Evolutionary conservation across 2,329 filamentous ascomycete species (phyloP).

Genomic region (Fusarium staphyleae): DNA sequence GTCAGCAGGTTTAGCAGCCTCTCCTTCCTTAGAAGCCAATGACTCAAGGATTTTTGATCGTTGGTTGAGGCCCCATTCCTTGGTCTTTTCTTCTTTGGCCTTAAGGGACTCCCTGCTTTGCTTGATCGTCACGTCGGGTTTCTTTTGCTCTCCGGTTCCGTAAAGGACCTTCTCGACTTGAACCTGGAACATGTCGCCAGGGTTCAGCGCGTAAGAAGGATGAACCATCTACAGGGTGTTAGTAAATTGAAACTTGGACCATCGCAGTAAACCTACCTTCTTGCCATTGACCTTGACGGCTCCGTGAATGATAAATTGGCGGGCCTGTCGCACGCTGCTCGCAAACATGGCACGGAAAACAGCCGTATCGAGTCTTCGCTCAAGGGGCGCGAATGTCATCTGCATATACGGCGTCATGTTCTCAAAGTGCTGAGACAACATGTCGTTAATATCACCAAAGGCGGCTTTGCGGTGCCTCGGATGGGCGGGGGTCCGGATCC

Average conservation of each 20-base stretch:
- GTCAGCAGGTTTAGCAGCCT: conserved; percentile 29
- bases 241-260: not conserved
- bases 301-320: conserved; percentile 93
- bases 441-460: conserved; percentile 45
- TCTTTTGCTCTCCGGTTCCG: conserved; percentile 80
- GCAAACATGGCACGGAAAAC: conserved; percentile 94
- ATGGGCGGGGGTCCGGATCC: conserved; percentile 28
- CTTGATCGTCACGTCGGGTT: conserved; percentile 41
- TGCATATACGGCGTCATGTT: conserved; percentile 86
- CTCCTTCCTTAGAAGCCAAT: conserved; percentile 32
- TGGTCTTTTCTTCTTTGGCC: conserved; percentile 39
- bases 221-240: conserved; percentile 75
- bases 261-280: conserved; percentile 66
- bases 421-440: conserved; percentile 45
- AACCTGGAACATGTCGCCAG: conserved; percentile 98
- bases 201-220: conserved; percentile 92
- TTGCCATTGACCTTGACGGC: conserved; percentile 96
- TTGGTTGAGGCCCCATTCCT: conserved; percentile 31
- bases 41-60: conserved; percentile 27
- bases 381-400: conserved; percentile 92
- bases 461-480: conserved; percentile 34
- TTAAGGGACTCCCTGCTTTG: conserved; percentile 40
- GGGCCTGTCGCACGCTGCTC: conserved; percentile 88
- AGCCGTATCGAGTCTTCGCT: conserved; percentile 91
- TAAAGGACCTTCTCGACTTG: conserved; percentile 87